Evolutionary conservation across 495 filamentous ascomycete genomes (phyloP), one percentile per base, ranked within the genome.

Genomic region (Penicillium samsonianum): DNA sequence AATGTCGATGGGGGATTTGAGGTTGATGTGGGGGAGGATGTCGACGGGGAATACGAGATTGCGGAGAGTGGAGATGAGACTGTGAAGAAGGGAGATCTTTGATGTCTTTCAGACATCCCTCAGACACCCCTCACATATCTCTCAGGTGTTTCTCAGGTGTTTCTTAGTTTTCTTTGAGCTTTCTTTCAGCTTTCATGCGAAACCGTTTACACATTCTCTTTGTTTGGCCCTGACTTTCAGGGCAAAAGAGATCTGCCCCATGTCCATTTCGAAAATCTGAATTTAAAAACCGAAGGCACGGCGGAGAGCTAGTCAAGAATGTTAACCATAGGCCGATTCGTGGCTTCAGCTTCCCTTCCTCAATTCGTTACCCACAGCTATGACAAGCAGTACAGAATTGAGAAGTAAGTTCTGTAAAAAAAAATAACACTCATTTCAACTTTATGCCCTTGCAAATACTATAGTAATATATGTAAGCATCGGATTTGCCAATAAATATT

Each of bases 31-130:
- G 31, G 4, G 14, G 44, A 46, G 14, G 14, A 44, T 47, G 25
- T 33, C 16, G 31, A 59, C 16, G 43, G 25, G 14, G 44, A 49
- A 10, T 44, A 20, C 11, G 37, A 59, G 26, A 19, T 30, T 17
- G 20, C 3, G 20, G 22, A 25, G 9, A 23, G 1, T 10, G 16
- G 35, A 50, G 31, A 41, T 0, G 45, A 25, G 5, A 28, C 11
- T 37, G 20, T 25, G 0, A 35, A 35, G 6, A 16, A 26, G 9
- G 5, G 17, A n/a, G 41, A 35, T 6, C 19, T 17, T 23, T 42
- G 28, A 7, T 16, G 11, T 8, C 10, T 46, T 7, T 16, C 23
- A 28, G 35, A 5, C 4, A 14, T 38, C 5, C 17, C 2, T 9
- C 35, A 9, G 4, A 37, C n/a, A n/a, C n/a, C n/a, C n/a, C n/a